Evolutionary conservation across 1,284 basidiomycete species (phyloP), one percentile per base, ranked within the genome.

Genomic region (Clitocybe nebularis): DNA sequence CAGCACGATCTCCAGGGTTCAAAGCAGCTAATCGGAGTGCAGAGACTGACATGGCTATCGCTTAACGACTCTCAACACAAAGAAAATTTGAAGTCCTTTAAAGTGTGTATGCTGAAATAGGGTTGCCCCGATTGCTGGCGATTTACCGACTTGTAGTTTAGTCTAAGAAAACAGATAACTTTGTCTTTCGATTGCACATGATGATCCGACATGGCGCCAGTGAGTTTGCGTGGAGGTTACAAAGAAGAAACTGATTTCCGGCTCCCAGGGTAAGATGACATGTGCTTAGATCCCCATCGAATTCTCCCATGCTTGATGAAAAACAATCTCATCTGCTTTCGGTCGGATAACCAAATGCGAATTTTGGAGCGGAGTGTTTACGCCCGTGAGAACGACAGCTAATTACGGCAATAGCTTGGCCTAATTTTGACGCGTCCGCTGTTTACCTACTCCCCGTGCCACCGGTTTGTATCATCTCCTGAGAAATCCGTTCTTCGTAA

Each of bases 1-100:
- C 54, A 26, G 74, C 73, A 17, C 69, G 64, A 51, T 70, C 60
- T 20, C 47, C 47, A 21, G 64, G 58, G 37, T 56, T 33, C 33
- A 66, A 57, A 39, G 47, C 49, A 29, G 61, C 56, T 24, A 64
- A 51, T 47, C 54, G 42, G 24, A 44, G 40, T 16, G 57, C 53
- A 20, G 55, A 45, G 32, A 52, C 51, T 13, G 54, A 52, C 60
- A 61, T 61, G 21, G 16, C 38, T 29, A 20, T 17, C 14, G 29
- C 19, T 7, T 13, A 3, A 21, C 11, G 16, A 21, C 16, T 36
- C 14, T 14, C 3, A 17, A 17, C 37, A 3, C n/a, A n/a, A n/a
- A n/a, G n/a, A 26, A 9, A n/a, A 9, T 32, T 14, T 16, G 20
- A 33, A 32, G n/a, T 22, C 23, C 23, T 36, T 21, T 36, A 21